Conservation (phyloP, 176 grass and related monocot species). For the Cenchrus purpureus region DNA sequence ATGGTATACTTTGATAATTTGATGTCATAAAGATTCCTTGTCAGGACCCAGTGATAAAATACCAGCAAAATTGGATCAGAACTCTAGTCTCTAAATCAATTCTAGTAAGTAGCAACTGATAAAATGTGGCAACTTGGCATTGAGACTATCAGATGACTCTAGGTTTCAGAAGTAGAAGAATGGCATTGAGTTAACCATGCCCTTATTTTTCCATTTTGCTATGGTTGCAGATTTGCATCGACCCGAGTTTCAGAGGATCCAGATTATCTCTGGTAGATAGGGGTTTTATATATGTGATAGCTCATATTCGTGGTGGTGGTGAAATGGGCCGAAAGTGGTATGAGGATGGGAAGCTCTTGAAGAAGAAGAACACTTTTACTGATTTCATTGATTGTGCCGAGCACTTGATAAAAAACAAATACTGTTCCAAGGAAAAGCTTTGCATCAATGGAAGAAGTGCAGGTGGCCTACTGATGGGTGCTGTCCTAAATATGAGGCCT, state of each 20-base stretch:
- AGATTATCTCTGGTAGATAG: conserved; percentile 82
- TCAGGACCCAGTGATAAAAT: neutral
- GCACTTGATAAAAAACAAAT: conserved; percentile 77
- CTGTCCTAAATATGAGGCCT: conserved; percentile 91
- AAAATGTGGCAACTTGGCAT: conserved; percentile 15
- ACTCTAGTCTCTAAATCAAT: neutral
- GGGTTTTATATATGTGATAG: conserved; percentile 81
- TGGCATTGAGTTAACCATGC: neutral
- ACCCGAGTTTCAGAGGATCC: conserved; percentile 69
- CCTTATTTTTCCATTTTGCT: conserved; percentile 1
- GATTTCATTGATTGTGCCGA: conserved; percentile 92
- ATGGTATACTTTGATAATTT: neutral
- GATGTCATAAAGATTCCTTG: neutral
- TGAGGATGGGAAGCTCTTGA: conserved; percentile 80
- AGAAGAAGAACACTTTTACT: conserved; percentile 94
- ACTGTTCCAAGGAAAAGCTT: conserved; percentile 76
- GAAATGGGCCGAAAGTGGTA: conserved; percentile 98
- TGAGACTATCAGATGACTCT: neutral
- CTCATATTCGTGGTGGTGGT: conserved; percentile 89
- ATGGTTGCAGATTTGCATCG: conserved; percentile 66
- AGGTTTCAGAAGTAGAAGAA: neutral
- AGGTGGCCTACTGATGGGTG: conserved; percentile 77
- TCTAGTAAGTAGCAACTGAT: neutral
- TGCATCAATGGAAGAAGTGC: conserved; percentile 92
- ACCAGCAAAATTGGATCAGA: neutral